phyloP scores from a whole-genome alignment of 345 rosid genomes.

The Aquilaria sinensis region DNA sequence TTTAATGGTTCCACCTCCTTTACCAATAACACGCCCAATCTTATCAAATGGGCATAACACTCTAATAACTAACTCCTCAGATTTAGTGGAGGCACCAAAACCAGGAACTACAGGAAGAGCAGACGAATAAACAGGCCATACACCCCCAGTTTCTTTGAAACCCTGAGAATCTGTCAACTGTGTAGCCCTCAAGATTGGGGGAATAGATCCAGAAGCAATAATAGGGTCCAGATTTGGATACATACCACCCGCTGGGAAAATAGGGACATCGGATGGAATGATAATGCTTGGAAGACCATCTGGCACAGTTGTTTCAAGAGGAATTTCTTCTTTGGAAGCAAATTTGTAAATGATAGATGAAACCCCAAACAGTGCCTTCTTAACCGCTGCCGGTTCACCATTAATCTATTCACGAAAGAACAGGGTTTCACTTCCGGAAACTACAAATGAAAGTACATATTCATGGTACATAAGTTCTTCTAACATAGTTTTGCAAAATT shows the following conservation, averaged over 20 bases:
- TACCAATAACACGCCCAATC: slow-evolving; percentile 97
- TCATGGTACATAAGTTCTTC: no score
- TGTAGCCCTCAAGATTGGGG: slow-evolving; percentile 54
- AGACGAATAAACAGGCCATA: slow-evolving; percentile 74
- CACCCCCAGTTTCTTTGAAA: slow-evolving; percentile 53
- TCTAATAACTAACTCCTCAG: slow-evolving; percentile 60
- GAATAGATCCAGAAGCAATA: slow-evolving; percentile 50
- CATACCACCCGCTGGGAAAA: slow-evolving; percentile 65
- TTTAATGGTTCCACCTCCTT: slow-evolving; percentile 86
- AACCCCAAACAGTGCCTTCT: slow-evolving; percentile 75
- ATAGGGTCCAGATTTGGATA: slow-evolving; percentile 62
- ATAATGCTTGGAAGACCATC: slow-evolving; percentile 76
- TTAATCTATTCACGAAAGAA: slow-evolving; percentile 42
- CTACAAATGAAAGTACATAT: no score
- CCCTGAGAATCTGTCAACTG: slow-evolving; percentile 63
- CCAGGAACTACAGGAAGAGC: slow-evolving; percentile 61
- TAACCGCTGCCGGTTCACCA: slow-evolving; percentile 76
- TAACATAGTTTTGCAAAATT: no score
- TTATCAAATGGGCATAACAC: slow-evolving; percentile 72
- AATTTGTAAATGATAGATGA: slow-evolving; percentile 91
- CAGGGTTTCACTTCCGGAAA: not conserved
- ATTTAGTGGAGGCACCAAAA: slow-evolving; percentile 41
- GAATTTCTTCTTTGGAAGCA: slow-evolving; percentile 74
- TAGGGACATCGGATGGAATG: slow-evolving; percentile 79
- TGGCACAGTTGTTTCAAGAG: slow-evolving; percentile 66